Percentiles rank a stretch among this genome's conserved stretches.
These are phyloP conservation scores for Dillenia suffruticosa DNA, from an alignment of 164 flowering plant genomes.

Conservation along the genomic window DNA sequence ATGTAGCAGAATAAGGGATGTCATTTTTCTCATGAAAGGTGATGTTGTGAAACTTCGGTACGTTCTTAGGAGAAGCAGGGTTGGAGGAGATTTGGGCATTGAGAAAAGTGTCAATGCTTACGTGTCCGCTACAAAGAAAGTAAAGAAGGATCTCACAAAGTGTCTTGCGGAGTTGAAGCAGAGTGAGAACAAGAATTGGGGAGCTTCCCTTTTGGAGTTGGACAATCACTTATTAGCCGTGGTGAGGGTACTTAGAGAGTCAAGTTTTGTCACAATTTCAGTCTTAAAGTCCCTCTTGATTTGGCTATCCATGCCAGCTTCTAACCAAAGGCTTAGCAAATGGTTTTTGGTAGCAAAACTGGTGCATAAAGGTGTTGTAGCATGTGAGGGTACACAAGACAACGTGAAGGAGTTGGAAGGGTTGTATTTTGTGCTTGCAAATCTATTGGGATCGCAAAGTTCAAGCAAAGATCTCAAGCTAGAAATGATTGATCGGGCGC, in stretches of 20 bases:
- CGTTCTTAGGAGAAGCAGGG: conserved; percentile 22
- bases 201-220: not conserved
- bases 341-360: conserved; percentile 30
- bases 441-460: not conserved
- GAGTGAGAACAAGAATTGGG: conserved; percentile 10
- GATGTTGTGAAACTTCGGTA: conserved; percentile 22
- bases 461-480: conserved; percentile 16
- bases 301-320: conserved; percentile 18
- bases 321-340: conserved; percentile 16
- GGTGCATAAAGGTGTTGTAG: conserved; percentile 21
- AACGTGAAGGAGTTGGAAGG: conserved; percentile 26
- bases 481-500: conserved; percentile 20
- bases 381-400: conserved; percentile 13
- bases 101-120: conserved; percentile 12
- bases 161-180: conserved; percentile 24
- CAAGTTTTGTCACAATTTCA: conserved; percentile 11
- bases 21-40: conserved; percentile 14
- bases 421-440: conserved; percentile 23
- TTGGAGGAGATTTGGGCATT: conserved; percentile 9
- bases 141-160: conserved; percentile 26
- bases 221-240: conserved; percentile 17
- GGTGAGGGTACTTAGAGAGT: conserved; percentile 25
- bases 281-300: conserved; percentile 19
- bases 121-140: conserved; percentile 19
- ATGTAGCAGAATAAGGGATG: conserved; percentile 21